Conservation (phyloP, 2,329 filamentous ascomycete genomes). For the Sclerotinia sclerotiorum region DNA sequence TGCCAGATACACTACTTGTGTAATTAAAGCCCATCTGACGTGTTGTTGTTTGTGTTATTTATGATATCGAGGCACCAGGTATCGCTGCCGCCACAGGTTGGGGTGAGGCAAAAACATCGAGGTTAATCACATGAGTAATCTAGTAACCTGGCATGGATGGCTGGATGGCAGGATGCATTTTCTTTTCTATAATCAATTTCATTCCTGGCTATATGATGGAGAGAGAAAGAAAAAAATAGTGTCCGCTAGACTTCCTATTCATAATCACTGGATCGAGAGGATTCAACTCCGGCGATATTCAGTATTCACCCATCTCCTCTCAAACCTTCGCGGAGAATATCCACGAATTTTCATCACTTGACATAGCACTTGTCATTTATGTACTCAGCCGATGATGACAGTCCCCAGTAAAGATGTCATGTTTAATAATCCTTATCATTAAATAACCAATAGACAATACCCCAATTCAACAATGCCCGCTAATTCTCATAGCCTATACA, state of each 20-base stretch:
- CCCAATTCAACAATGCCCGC: slow-evolving; percentile 20
- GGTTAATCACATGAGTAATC: background rate
- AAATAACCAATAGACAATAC: slow-evolving; percentile 14
- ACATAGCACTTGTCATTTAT: slow-evolving; percentile 4
- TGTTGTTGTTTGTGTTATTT: background rate
- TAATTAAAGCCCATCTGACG: background rate
- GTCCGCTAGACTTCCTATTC: background rate
- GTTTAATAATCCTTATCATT: slow-evolving; percentile 3
- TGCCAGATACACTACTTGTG: background rate
- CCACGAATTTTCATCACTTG: background rate
- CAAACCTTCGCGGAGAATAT: background rate
- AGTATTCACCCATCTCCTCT: background rate
- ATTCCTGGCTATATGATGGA: background rate
- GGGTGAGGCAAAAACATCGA: too few relatives aligned
- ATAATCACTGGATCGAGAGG: slow-evolving; percentile 14
- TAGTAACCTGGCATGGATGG: background rate
- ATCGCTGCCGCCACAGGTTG: background rate
- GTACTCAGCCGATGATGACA: background rate
- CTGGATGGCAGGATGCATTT: background rate
- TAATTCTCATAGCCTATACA: slow-evolving; percentile 18
- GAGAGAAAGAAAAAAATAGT: background rate
- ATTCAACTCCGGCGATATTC: background rate
- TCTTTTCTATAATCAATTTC: background rate
- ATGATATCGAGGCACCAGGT: too few relatives aligned
- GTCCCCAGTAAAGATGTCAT: background rate